Conservation (phyloP, 768 basidiomycete genomes). For the Cantharellus anzutake region DNA sequence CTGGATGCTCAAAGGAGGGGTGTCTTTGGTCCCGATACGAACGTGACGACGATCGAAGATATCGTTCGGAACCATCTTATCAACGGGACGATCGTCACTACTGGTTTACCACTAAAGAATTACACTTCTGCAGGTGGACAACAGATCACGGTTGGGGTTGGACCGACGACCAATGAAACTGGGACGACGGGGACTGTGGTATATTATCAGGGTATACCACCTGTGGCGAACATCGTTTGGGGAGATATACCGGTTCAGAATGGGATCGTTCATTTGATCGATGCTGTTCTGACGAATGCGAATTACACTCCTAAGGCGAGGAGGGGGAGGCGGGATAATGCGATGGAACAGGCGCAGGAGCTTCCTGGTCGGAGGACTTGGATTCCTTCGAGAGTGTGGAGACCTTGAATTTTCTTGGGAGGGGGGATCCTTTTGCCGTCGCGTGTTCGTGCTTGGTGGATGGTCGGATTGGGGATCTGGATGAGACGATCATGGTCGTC, state of each 20-base stretch:
- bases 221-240: neutral
- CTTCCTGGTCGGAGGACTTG: too few species aligned
- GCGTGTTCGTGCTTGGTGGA: too few species aligned
- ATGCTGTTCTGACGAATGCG: neutral
- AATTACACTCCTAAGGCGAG: neutral
- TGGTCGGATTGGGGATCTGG: too few species aligned
- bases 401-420: too few species aligned
- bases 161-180: neutral
- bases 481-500: too few species aligned
- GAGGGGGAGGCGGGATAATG: neutral
- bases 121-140: neutral
- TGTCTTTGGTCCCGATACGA: neutral
- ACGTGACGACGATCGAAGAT: neutral
- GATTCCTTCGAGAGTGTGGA: too few species aligned
- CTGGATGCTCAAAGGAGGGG: neutral
- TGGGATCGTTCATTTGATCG: neutral
- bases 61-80: neutral
- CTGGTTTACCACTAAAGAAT: neutral
- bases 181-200: neutral
- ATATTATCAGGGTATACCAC: neutral
- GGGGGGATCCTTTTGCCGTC: too few species aligned
- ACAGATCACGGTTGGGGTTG: neutral
- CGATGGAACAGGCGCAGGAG: too few species aligned
- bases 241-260: neutral
- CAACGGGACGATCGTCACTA: neutral